phyloP scores from a whole-genome alignment of 495 filamentous ascomycete genomes.

The Trypethelium eluteriae region DNA sequence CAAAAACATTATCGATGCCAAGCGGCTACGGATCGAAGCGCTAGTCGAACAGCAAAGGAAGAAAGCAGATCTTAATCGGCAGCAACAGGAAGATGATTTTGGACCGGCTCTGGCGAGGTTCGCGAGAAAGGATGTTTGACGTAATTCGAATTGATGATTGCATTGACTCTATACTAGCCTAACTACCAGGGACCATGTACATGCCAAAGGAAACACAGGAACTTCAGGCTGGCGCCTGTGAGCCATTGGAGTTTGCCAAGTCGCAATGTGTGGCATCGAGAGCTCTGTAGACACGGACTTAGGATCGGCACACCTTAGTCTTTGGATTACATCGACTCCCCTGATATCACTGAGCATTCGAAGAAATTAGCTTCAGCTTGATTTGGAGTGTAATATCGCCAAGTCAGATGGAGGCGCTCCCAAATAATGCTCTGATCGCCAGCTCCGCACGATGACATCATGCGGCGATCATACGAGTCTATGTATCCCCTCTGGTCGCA shows the following conservation, averaged over 20 bases:
- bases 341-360: no score
- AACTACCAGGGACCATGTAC: not conserved
- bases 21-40: conserved; percentile 58
- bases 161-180: not conserved
- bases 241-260: no score
- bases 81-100: conserved; percentile 52
- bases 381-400: no score
- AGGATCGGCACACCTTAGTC: no score
- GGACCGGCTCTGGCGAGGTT: conserved; percentile 69
- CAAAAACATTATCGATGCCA: conserved; percentile 89
- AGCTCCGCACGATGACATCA: conserved; percentile 10
- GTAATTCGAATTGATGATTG: no score
- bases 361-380: no score
- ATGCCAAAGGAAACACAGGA: not conserved
- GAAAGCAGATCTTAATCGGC: conserved; percentile 56
- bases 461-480: not conserved
- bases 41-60: conserved; percentile 56
- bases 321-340: no score
- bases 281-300: no score
- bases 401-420: no score
- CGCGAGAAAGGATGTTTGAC: conserved; percentile 46
- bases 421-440: not conserved
- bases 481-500: not conserved
- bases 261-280: no score
- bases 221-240: no score